Conservation (phyloP, 306 rosid genomes). For the Pyrus pyrifolia region DNA sequence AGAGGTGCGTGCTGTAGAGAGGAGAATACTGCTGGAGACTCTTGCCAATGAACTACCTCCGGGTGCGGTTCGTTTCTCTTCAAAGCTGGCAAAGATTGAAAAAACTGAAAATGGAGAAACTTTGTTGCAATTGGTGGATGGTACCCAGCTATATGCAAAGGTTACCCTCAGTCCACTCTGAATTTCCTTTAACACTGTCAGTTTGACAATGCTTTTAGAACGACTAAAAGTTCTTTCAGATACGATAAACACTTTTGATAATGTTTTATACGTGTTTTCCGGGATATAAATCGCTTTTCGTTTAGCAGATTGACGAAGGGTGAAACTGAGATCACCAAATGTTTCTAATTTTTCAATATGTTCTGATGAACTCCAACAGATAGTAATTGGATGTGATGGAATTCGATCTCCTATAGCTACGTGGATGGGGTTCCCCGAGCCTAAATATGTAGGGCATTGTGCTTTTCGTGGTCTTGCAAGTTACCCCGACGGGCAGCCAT, state of each 20-base stretch:
- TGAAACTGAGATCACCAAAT: background rate
- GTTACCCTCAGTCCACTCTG: slow-evolving; percentile 12
- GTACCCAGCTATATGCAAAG: slow-evolving; percentile 66
- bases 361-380: slow-evolving; percentile 32
- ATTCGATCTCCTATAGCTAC: slow-evolving; percentile 74
- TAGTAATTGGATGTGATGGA: slow-evolving; percentile 88
- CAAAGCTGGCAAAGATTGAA: slow-evolving; percentile 54
- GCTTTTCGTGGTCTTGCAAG: slow-evolving; percentile 72
- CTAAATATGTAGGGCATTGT: slow-evolving; percentile 63
- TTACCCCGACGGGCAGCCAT: slow-evolving; percentile 63
- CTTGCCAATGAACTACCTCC: slow-evolving; percentile 55
- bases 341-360: background rate
- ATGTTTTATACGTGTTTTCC: background rate
- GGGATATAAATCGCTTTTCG: background rate
- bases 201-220: too few species aligned
- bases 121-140: slow-evolving; percentile 54
- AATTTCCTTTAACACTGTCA: background rate
- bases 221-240: too few species aligned
- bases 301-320: background rate
- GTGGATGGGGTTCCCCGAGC: slow-evolving; percentile 82
- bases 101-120: slow-evolving; percentile 41
- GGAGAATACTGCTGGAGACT: slow-evolving; percentile 75
- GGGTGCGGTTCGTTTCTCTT: slow-evolving; percentile 52
- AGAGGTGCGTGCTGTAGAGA: slow-evolving; percentile 90
- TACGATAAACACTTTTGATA: too few species aligned